Base-by-base conservation (phyloP, 2,329 filamentous ascomycete genomes). In the Pseudogymnoascus sp. region DNA sequence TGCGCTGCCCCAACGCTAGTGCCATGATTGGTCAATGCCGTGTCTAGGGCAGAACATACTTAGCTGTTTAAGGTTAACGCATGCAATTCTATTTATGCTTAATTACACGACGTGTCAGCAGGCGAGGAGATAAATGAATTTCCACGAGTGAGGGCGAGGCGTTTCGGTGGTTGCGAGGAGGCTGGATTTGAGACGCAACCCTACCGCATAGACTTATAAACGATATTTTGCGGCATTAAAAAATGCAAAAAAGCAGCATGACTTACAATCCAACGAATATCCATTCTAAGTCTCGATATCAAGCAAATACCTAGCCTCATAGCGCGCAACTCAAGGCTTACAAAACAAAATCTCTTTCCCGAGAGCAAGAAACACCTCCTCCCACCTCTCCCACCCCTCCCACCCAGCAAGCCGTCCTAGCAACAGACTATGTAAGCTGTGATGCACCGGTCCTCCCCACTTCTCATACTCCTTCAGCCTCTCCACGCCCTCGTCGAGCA, bases 111-210 rank as follows among this genome's bases (percentile, higher is more conserved):
- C n/a, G n/a, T n/a, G 65, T 52, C 67, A 66, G 38, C 65, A 68
- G 26, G 38, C 62, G 34, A 63, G 64, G 18, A 65, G 65, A 62
- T n/a, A 59, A 10, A 55, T n/a, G 10, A 26, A 6, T 0, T 23
- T 41, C 23, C 19, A n/a, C n/a, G n/a, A n/a, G n/a, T n/a, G n/a
- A n/a, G n/a, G 0, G 2, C 23, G 38, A 7, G 18, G 38, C 38
- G 38, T 41, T 41, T 41, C 18, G 38, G 10, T 0, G 38, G n/a
- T 3, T 10, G 34, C 6, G n/a, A n/a, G n/a, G n/a, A n/a, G n/a
- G n/a, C n/a, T 8, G 9, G 30, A 33, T 37, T 39, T 10, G 37
- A 2, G 5, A 39, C 19, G 37, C 9, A 30, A 8, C 21, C 18
- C 21, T 21, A 21, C 38, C n/a, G n/a, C n/a, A n/a, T n/a, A n/a